phyloP scores from a whole-genome alignment of 352 stramenopile species.

The Phytopythium montanum region DNA sequence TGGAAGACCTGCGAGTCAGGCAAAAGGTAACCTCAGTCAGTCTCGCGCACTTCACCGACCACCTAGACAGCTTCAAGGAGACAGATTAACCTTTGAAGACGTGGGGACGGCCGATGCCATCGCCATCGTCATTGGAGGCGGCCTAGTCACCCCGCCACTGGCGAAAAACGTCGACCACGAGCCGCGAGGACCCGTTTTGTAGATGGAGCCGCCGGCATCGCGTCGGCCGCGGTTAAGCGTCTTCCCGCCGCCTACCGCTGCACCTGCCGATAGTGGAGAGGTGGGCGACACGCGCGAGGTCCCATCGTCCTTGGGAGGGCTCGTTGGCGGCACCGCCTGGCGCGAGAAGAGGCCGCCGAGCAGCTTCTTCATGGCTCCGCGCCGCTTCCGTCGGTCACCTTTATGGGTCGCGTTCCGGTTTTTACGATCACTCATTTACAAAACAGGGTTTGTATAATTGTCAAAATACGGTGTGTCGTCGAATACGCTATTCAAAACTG shows the following conservation, averaged over 20 bases:
- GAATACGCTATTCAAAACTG: no score
- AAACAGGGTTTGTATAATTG: no score
- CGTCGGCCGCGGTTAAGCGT: not conserved
- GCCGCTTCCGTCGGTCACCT: no score
- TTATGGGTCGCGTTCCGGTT: no score
- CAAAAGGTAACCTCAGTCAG: not conserved
- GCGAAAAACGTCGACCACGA: conserved; percentile 41
- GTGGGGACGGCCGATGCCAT: conserved; percentile 13
- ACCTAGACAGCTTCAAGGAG: no score
- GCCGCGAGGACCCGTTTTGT: conserved; percentile 30
- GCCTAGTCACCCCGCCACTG: not conserved
- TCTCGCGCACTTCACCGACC: not conserved
- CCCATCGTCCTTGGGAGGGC: conserved; percentile 10
- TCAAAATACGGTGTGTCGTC: no score
- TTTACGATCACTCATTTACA: no score
- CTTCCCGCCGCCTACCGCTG: not conserved
- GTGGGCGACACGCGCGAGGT: not conserved
- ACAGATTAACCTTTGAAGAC: conserved; percentile 21
- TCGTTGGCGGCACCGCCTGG: conserved; percentile 10
- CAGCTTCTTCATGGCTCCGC: conserved; percentile 78
- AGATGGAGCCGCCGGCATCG: not conserved
- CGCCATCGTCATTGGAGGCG: not conserved
- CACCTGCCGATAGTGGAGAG: conserved; percentile 3
- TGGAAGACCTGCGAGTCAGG: conserved; percentile 32
- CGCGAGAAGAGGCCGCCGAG: conserved; percentile 56